phyloP scores from a whole-genome alignment of 1,139 yeast species.

The Geotrichum phurueaensis region DNA sequence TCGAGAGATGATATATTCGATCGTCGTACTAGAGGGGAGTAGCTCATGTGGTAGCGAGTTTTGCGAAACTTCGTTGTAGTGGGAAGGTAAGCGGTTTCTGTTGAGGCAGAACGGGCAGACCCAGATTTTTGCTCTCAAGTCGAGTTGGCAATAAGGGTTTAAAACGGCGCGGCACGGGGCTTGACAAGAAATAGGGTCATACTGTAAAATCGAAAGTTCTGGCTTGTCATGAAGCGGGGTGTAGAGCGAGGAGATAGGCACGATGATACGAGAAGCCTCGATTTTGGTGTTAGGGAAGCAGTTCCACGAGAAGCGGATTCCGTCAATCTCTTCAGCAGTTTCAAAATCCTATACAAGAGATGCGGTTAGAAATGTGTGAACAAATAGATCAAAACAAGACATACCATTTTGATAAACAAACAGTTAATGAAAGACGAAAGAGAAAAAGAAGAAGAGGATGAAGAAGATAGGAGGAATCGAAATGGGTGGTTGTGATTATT shows the following conservation, averaged over 20 bases:
- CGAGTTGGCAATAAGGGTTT: constrained; percentile 81
- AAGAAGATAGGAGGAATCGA: not conserved
- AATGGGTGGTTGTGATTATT: not conserved
- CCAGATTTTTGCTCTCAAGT: constrained; percentile 79
- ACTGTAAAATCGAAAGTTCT: constrained; percentile 73
- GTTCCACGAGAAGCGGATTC: constrained; percentile 89
- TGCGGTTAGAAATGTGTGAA: not conserved
- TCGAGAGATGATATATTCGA: constrained; percentile 83
- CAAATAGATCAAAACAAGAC: not conserved
- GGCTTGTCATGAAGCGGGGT: constrained; percentile 82
- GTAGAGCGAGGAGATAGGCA: constrained; percentile 90
- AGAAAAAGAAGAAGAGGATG: not conserved
- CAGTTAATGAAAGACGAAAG: not conserved
- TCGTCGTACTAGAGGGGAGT: constrained; percentile 67
- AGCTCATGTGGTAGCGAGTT: constrained; percentile 86
- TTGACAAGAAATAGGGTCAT: constrained; percentile 87
- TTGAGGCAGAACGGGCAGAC: constrained; percentile 79
- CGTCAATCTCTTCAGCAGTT: constrained; percentile 78
- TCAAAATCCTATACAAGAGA: constrained; percentile 56
- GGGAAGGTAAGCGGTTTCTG: constrained; percentile 84
- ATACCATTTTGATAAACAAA: not conserved
- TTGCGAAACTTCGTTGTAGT: constrained; percentile 76
- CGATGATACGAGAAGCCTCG: constrained; percentile 88
- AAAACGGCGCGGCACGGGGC: constrained; percentile 78
- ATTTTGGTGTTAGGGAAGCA: constrained; percentile 80